Percentiles rank a stretch among this genome's conserved stretches.
These are phyloP conservation scores for Fusarium solani-melongenae DNA, from an alignment of 2,329 filamentous ascomycete genomes.

Conservation along the genomic window DNA sequence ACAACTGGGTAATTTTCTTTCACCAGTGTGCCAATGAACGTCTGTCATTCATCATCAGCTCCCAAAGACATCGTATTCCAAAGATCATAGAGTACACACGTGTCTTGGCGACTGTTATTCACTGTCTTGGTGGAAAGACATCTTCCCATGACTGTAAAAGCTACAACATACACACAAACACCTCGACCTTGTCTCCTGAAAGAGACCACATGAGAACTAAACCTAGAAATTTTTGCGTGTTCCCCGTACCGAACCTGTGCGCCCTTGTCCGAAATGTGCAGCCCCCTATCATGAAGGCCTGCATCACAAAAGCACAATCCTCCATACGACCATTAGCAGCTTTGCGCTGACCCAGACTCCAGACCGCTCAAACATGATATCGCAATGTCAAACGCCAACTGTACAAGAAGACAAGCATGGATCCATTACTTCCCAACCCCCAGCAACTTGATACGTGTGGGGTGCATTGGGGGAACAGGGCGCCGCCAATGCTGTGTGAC, in stretches of 20 bases:
- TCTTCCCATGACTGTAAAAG: not conserved
- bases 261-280: conserved; percentile 26
- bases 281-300: conserved; percentile 9
- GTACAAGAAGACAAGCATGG: conserved; percentile 12
- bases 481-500: conserved; percentile 21
- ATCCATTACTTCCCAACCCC: not conserved
- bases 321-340: conserved; percentile 27
- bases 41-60: not conserved
- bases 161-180: conserved; percentile 3
- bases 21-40: not conserved
- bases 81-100: conserved; percentile 1
- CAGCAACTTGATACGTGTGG: conserved; percentile 2
- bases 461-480: conserved; percentile 15
- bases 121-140: conserved; percentile 7
- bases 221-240: conserved; percentile 29
- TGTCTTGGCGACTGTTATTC: conserved; percentile 4
- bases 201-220: conserved; percentile 9
- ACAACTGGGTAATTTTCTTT: not conserved
- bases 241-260: conserved; percentile 28
- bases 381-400: conserved; percentile 27
- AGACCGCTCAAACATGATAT: conserved; percentile 24
- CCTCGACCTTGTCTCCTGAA: conserved; percentile 5
- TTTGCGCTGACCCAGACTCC: conserved; percentile 35
- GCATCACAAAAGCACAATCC: conserved; percentile 18
- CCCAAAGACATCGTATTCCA: not conserved